These are phyloP conservation scores for Oropetium thomaeum DNA, from an alignment of 176 grass and related monocot species.

Conservation along the genomic window DNA sequence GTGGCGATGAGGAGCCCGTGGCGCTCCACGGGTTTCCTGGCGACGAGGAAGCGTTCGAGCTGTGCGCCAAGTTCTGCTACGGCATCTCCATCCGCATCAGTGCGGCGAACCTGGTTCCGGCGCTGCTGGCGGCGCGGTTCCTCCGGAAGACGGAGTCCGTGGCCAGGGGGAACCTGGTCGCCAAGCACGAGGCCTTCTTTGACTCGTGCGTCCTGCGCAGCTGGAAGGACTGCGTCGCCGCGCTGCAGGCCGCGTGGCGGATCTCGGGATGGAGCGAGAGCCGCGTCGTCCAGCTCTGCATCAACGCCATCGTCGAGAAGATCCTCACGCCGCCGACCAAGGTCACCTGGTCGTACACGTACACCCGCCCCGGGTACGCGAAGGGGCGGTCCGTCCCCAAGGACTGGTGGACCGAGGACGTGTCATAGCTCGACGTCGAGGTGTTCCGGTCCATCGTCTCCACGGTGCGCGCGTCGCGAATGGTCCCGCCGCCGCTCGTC, in stretches of 20 bases:
- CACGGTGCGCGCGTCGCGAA: slow-evolving; percentile 62
- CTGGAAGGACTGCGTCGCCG: slow-evolving; percentile 70
- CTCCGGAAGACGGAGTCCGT: slow-evolving; percentile 84
- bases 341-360: slow-evolving; percentile 84
- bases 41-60: slow-evolving; percentile 75
- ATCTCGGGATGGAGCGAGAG: slow-evolving; percentile 81
- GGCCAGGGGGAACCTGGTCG: slow-evolving; percentile 68
- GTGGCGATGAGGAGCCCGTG: slow-evolving; percentile 47
- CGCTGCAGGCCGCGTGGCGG: slow-evolving; percentile 60
- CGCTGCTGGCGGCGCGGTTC: slow-evolving; percentile 66
- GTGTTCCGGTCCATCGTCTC: slow-evolving; percentile 75
- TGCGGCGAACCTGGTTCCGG: slow-evolving; percentile 63
- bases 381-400: slow-evolving; percentile 62
- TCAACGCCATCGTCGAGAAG: slow-evolving; percentile 84
- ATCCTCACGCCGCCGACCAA: slow-evolving; percentile 63
- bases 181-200: slow-evolving; percentile 83
- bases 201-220: slow-evolving; percentile 72
- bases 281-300: slow-evolving; percentile 73
- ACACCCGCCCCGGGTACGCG: slow-evolving; percentile 70
- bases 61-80: slow-evolving; percentile 98
- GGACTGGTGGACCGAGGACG: slow-evolving; percentile 98
- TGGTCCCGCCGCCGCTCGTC: slow-evolving; percentile 68
- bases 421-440: slow-evolving; percentile 88
- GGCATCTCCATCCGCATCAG: slow-evolving; percentile 81
- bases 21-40: slow-evolving; percentile 80